phyloP scores from a whole-genome alignment of 352 stramenopile species.

The Peronospora belbahrii region DNA sequence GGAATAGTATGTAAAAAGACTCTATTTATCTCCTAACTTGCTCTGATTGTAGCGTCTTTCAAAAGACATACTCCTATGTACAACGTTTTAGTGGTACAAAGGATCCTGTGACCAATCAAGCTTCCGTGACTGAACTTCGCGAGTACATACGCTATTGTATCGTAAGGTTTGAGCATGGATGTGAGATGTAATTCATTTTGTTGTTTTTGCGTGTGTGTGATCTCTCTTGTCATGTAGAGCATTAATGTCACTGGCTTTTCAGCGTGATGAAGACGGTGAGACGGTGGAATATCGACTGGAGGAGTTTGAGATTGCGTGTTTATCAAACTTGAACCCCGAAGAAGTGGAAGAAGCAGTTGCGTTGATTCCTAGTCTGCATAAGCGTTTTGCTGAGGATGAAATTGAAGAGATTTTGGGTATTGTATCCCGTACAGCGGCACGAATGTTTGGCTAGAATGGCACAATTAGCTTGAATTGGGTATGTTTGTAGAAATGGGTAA shows the following conservation, averaged over 20 bases:
- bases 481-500: background rate
- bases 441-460: constrained; percentile 69
- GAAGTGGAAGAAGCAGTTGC: constrained; percentile 84
- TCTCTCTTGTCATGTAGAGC: constrained; percentile 33
- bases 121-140: constrained; percentile 81
- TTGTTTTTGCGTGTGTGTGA: background rate
- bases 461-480: background rate
- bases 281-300: constrained; percentile 74
- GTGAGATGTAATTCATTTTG: background rate
- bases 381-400: constrained; percentile 83
- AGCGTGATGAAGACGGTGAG: constrained; percentile 63
- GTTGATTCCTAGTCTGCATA: constrained; percentile 84
- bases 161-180: background rate
- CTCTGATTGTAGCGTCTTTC: constrained; percentile 58
- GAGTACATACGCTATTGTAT: constrained; percentile 47
- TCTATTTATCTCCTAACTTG: background rate
- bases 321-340: constrained; percentile 87
- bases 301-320: constrained; percentile 86
- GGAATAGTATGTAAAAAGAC: too few relatives aligned
- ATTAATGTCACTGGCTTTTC: constrained; percentile 80
- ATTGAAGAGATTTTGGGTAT: constrained; percentile 87
- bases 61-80: constrained; percentile 89
- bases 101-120: constrained; percentile 86
- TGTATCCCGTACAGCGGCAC: constrained; percentile 77
- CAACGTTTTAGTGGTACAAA: constrained; percentile 89